Base-by-base conservation (phyloP, 148 eudicot genomes). In the Oxyria digyna region DNA sequence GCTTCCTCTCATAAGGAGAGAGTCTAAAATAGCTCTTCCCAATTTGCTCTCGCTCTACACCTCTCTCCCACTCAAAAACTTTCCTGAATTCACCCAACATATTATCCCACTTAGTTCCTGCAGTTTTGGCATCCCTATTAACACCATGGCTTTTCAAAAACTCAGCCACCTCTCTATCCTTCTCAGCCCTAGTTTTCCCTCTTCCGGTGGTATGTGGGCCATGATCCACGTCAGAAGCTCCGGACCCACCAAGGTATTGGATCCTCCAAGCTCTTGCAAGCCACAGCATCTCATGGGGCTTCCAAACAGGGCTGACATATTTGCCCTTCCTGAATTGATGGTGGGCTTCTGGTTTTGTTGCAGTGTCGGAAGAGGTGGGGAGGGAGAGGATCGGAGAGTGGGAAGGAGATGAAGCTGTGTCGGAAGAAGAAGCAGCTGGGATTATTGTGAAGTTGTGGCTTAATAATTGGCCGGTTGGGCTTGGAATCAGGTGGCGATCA, bases 11-110 rank as follows among this genome's bases (percentile, higher is more conserved):
- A 43, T 84, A 84, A 0, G 87, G 87, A 0, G 94, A 87, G 0
- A 91, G 83, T 40, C 94, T 78, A 71, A 88, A 91, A 62, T 87
- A 91, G 29, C 87, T 87, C 74, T 88, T 91, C 3, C 89, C 89
- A 62, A 79, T 46, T 27, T 80, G 76, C 52, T 82, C 97, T 49
- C 91, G 73, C 42, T 84, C 94, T 8, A 87, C 86, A 0, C 86
- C 89, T 72, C 89, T 87, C 74, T 91, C 97, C 94, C 94, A 91
- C 42, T 88, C 94, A 75, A 80, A 86, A 10, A 91, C 97, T 55
- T 87, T 91, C 68, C 97, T 79, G 62, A 87, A 91, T 68, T 91
- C 97, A 0, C 97, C 97, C 77, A 91, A 76, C 97, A 91, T 88
- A 68, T 91, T 91, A 42, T 91, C 97, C 97, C 97, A 91, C 62